Conservation (phyloP, 2,329 filamentous ascomycete species). For the Chaetoscypha palmicola region DNA sequence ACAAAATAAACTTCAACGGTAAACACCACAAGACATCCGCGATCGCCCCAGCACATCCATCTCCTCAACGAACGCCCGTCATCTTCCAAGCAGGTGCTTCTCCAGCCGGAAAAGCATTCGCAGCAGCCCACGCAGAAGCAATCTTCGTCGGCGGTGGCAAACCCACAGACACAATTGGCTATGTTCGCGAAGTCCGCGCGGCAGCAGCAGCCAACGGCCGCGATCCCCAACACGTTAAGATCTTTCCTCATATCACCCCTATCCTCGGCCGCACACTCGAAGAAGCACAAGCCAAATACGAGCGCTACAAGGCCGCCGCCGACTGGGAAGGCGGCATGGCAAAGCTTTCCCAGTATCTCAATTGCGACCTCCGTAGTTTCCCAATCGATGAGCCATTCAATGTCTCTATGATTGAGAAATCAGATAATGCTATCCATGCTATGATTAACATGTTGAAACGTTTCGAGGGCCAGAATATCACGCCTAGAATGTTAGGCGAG, state of each 20-base stretch:
- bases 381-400: conserved; percentile 54
- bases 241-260: conserved; percentile 57
- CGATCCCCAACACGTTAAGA: conserved; percentile 54
- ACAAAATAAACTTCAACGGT: conserved; percentile 47
- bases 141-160: conserved; percentile 61
- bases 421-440: conserved; percentile 2
- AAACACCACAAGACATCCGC: conserved; percentile 50
- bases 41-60: conserved; percentile 51
- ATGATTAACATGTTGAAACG: conserved; percentile 9
- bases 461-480: conserved; percentile 50
- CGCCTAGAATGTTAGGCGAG: conserved; percentile 60
- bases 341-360: conserved; percentile 66
- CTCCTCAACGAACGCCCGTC: conserved; percentile 62
- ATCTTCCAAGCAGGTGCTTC: conserved; percentile 64
- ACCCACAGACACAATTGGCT: conserved; percentile 51
- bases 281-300: conserved; percentile 56
- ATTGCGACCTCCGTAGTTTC: conserved; percentile 52
- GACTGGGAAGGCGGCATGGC: conserved; percentile 58
- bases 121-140: conserved; percentile 60
- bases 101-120: conserved; percentile 57
- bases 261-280: conserved; percentile 59
- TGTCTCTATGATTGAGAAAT: conserved; percentile 36
- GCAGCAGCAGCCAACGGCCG: conserved; percentile 47
- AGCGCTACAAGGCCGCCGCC: conserved; percentile 54
- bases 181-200: conserved; percentile 54